Percentiles rank a stretch among this genome's conserved stretches.
Conservation (phyloP, 305 asterid genomes). For the Fraxinus angustifolia region DNA sequence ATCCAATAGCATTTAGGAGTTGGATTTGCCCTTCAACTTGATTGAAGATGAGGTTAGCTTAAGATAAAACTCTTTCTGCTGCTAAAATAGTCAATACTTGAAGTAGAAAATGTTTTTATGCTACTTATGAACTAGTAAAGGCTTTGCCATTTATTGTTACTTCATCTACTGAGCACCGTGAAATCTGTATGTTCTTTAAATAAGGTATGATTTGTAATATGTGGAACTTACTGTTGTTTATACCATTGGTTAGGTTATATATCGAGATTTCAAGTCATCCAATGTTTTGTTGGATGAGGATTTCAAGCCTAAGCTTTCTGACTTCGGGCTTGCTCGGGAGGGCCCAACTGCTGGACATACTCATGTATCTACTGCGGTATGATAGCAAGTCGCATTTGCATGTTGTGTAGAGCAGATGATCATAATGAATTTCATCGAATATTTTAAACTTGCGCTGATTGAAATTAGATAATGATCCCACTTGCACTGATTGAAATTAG, state of each 20-base stretch:
- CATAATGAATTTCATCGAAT: background rate
- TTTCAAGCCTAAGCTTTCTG: constrained; percentile 81
- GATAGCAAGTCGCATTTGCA: constrained; percentile 12
- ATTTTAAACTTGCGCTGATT: background rate
- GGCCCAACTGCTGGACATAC: constrained; percentile 73
- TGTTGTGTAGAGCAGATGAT: background rate
- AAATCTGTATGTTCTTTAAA: background rate
- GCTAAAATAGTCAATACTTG: background rate
- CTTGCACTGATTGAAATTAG: background rate
- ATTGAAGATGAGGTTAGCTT: background rate
- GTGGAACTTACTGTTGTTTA: constrained; percentile 2
- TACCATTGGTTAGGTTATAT: constrained; percentile 52
- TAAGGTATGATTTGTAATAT: background rate
- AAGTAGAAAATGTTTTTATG: background rate
- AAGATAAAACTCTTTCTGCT: background rate
- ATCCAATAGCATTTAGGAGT: background rate
- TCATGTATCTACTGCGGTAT: constrained; percentile 84
- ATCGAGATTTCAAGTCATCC: constrained; percentile 86
- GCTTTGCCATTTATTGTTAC: background rate
- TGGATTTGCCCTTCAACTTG: background rate
- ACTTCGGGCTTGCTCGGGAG: constrained; percentile 89
- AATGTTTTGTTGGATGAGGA: constrained; percentile 67
- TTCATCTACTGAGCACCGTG: background rate
- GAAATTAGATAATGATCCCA: background rate
- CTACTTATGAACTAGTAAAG: background rate